These are phyloP conservation scores for Jasminum sambac DNA, from an alignment of 257 asterid species.

Conservation along the genomic window DNA sequence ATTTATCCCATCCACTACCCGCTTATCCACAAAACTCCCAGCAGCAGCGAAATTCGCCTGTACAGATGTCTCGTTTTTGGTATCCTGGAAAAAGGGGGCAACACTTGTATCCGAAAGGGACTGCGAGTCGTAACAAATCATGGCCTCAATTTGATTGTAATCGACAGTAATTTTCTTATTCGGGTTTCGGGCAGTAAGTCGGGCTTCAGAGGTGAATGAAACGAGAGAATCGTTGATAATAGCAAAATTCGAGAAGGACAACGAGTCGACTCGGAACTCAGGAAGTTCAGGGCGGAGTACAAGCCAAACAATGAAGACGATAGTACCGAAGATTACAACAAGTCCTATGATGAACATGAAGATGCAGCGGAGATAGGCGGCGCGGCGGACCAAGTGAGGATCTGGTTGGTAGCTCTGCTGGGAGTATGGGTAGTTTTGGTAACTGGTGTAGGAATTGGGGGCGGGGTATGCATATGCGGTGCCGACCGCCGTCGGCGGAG, in stretches of 20 bases:
- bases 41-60: conserved; percentile 62
- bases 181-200: conserved; percentile 74
- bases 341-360: conserved; percentile 51
- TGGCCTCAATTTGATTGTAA: conserved; percentile 53
- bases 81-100: conserved; percentile 67
- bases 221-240: conserved; percentile 41
- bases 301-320: conserved; percentile 76
- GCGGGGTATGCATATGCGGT: conserved; percentile 61
- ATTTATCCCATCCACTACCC: conserved; percentile 48
- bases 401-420: conserved; percentile 38
- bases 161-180: conserved; percentile 61
- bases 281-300: conserved; percentile 85
- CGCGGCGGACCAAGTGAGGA: conserved; percentile 53
- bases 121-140: conserved; percentile 30
- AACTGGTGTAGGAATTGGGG: conserved; percentile 30
- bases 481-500: conserved; percentile 45
- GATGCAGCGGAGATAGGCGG: conserved; percentile 73
- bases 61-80: conserved; percentile 52
- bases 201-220: conserved; percentile 49
- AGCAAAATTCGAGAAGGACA: conserved; percentile 56
- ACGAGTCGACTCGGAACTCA: conserved; percentile 66
- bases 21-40: conserved; percentile 44
- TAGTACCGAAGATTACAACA: conserved; percentile 50
- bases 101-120: conserved; percentile 51
- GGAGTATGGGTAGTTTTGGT: conserved; percentile 38